These are phyloP conservation scores for Ceratocystiopsis brevicomis DNA, from an alignment of 2,329 filamentous ascomycete genomes.

Conservation along the genomic window DNA sequence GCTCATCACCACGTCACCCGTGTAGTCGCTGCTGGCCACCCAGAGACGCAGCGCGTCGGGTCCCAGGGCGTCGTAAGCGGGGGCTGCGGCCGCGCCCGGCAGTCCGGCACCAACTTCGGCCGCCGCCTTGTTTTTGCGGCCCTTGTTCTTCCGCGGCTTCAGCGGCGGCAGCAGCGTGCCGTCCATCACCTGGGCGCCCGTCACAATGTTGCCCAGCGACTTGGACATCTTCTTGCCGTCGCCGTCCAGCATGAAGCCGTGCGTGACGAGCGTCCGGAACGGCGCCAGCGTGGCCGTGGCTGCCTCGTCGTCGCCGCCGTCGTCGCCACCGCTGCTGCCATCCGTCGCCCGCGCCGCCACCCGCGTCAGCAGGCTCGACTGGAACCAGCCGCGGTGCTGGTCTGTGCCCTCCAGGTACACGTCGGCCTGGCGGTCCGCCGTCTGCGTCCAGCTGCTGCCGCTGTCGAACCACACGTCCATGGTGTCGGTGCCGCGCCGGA, in stretches of 20 bases:
- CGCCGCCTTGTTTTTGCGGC: conserved; percentile 8
- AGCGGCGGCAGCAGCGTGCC: conserved; percentile 57
- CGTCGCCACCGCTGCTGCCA: too few species aligned
- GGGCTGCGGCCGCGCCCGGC: conserved; percentile 7
- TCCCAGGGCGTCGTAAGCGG: conserved; percentile 51
- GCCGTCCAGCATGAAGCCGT: conserved; percentile 82
- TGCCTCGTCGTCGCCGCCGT: not conserved
- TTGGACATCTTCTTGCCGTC: conserved; percentile 98
- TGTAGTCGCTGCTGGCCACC: conserved; percentile 86
- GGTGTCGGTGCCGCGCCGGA: conserved; percentile 68
- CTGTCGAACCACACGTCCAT: conserved; percentile 99
- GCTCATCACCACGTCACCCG: conserved; percentile 67
- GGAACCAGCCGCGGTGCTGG: conserved; percentile 96
- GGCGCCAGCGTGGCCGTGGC: conserved; percentile 33
- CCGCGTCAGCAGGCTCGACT: conserved; percentile 80
- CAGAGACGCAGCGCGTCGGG: conserved; percentile 77
- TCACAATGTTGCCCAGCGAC: conserved; percentile 75
- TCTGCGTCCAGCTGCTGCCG: conserved; percentile 72
- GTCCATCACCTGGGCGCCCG: conserved; percentile 66
- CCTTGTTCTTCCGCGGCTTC: conserved; percentile 33
- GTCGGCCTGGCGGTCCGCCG: conserved; percentile 39
- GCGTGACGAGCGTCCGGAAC: conserved; percentile 79
- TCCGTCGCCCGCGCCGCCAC: conserved; percentile 39
- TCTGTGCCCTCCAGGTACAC: conserved; percentile 89
- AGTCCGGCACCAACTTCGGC: not conserved